These are phyloP conservation scores for Serendipita sp. DNA, from an alignment of 1,284 basidiomycete species.

Conservation along the genomic window DNA sequence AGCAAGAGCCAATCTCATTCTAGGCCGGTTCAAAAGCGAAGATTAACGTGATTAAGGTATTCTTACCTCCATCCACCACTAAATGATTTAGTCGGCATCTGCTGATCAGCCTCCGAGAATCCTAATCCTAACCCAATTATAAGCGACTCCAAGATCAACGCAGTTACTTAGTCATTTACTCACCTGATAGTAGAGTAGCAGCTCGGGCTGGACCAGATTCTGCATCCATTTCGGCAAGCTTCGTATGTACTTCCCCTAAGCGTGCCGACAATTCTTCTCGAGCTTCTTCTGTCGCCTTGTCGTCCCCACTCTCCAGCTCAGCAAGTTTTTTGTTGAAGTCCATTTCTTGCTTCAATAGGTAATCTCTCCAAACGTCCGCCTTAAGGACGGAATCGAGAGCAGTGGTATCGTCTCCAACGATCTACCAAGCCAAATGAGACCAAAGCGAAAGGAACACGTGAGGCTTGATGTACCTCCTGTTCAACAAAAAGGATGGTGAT, in stretches of 20 bases:
- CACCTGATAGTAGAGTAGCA: conserved; percentile 76
- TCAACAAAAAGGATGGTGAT: conserved; percentile 98
- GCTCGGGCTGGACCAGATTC: conserved; percentile 92
- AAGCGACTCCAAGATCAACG: neutral
- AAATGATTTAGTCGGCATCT: conserved; percentile 71
- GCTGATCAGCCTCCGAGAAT: conserved; percentile 81
- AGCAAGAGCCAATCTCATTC: conserved; percentile 74
- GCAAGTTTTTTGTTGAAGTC: conserved; percentile 58
- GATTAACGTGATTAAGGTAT: neutral
- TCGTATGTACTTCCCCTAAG: conserved; percentile 83
- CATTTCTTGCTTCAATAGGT: conserved; percentile 70
- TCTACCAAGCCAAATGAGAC: conserved; percentile 28
- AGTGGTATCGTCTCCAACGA: conserved; percentile 82
- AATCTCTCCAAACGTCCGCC: conserved; percentile 92
- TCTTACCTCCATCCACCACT: conserved; percentile 58
- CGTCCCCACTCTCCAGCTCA: conserved; percentile 54
- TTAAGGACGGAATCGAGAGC: conserved; percentile 92
- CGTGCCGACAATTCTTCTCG: conserved; percentile 76
- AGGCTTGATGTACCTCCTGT: conserved; percentile 57
- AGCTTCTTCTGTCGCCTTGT: conserved; percentile 64
- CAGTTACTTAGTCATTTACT: conserved; percentile 8
- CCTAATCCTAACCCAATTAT: conserved; percentile 49
- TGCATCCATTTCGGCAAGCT: conserved; percentile 93
- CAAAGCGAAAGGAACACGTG: neutral
- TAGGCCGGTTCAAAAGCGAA: conserved; percentile 17